phyloP scores from a whole-genome alignment of 2,329 filamentous ascomycete species.

The Trichoderma hamatum region DNA sequence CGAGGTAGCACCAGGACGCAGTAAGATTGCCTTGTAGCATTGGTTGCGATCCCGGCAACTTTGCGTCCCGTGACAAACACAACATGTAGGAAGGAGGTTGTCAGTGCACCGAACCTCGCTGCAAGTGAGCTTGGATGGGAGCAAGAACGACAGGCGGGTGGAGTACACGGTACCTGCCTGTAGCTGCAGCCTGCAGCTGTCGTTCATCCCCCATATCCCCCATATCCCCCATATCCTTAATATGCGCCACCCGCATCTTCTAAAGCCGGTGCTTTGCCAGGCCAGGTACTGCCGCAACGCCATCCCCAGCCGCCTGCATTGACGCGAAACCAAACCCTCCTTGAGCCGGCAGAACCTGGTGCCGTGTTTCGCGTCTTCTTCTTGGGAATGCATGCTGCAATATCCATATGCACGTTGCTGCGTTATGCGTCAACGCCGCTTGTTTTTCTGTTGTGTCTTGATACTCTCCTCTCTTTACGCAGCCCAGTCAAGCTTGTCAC shows the following conservation, averaged over 20 bases:
- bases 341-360: not conserved
- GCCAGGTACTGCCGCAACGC: not conserved
- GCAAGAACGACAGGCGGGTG: not conserved
- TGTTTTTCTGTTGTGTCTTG: not conserved
- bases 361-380: not conserved
- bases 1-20: not conserved
- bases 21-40: not conserved
- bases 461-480: not conserved
- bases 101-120: not conserved
- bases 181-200: not conserved
- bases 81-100: slow-evolving; percentile 2
- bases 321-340: not conserved
- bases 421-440: not conserved
- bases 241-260: not conserved
- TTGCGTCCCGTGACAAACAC: slow-evolving; percentile 13
- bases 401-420: not conserved
- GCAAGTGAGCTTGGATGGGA: not conserved
- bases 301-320: not conserved
- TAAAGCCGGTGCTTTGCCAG: not conserved
- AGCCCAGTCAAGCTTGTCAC: not conserved
- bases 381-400: not conserved
- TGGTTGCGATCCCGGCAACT: not conserved
- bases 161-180: not conserved
- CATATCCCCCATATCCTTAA: not conserved
- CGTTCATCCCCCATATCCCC: not conserved